Evolutionary conservation across 208 protist genomes (phyloP), one percentile per base, ranked within the genome.

Genomic region (Crithidia fasciculata): DNA sequence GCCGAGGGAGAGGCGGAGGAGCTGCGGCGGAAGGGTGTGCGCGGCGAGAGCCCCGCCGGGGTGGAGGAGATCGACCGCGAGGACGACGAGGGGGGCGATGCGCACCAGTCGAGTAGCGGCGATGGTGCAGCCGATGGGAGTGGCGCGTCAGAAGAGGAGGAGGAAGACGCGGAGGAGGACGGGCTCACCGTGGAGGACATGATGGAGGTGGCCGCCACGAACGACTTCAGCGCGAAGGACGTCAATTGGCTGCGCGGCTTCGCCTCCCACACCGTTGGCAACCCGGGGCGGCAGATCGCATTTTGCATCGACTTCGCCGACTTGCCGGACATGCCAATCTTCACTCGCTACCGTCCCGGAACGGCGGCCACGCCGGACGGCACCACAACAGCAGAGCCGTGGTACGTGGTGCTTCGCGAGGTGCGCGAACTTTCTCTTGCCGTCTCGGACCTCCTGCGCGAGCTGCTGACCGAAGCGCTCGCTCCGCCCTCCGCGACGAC

Each of bases 281-380:
- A 64, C 36, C 64, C 91, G 15, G 62, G 79, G 2, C 39, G 69
- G 8, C 69, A 85, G 74, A 69, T 92, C 62, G 80, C 87, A 28
- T 95, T 95, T 74, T 95, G 90, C 72, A 92, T 93, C 45, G 85
- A 93, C 66, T 92, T 89, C 40, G 45, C 52, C 39, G 90, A 95
- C 74, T 71, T 93, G 12, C 59, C 69, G 13, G 74, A 85, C 19
- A 79, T 89, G 76, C 82, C 63, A 19, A 76, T 91, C 54, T 94
- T 94, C 62, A 43, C 47, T 6, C 74, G 69, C 45, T 66, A 85
- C 56, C 45, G 45, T 49, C 45, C 45, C 68, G 39, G 16, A 41
- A 71, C 10, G 52, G 82, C 28, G 28, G 28, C 28, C 28, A 28
- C 28, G 28, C 28, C 28, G 28, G 28, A 28, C 28, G 28, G 28